These are phyloP conservation scores for Suillus fuscotomentosus DNA, from an alignment of 768 basidiomycete genomes.

Conservation along the genomic window DNA sequence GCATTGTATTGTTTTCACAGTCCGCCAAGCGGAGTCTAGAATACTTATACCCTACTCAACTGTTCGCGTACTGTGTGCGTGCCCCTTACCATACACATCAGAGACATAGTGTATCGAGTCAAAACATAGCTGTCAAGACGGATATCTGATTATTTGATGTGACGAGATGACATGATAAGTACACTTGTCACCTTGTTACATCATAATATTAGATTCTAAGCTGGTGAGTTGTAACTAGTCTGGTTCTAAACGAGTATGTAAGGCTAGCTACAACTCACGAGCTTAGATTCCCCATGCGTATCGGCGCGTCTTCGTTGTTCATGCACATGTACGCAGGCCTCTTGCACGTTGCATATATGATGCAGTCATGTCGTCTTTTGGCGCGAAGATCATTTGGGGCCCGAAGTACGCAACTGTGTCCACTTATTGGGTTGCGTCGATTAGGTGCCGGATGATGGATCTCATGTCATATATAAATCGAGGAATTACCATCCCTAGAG, in stretches of 20 bases:
- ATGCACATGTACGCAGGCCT: background rate
- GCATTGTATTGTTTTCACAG: background rate
- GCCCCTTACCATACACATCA: background rate
- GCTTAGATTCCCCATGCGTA: background rate
- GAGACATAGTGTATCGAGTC: background rate
- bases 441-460: background rate
- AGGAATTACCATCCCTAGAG: background rate
- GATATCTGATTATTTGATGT: too few relatives aligned
- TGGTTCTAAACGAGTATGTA: background rate
- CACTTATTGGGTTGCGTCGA: background rate
- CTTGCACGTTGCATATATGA: background rate
- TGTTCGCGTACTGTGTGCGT: background rate
- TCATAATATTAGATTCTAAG: background rate
- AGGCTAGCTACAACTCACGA: too few relatives aligned
- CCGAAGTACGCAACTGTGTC: background rate
- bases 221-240: background rate
- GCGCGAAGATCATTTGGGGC: background rate
- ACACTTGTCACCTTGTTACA: background rate
- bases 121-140: background rate
- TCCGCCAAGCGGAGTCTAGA: background rate
- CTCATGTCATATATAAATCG: conserved; percentile 2
- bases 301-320: too few relatives aligned
- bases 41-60: too few relatives aligned
- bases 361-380: background rate
- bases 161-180: too few relatives aligned